Base-by-base conservation (phyloP, 2,329 filamentous ascomycete species). In the Diplodia sapinea region DNA sequence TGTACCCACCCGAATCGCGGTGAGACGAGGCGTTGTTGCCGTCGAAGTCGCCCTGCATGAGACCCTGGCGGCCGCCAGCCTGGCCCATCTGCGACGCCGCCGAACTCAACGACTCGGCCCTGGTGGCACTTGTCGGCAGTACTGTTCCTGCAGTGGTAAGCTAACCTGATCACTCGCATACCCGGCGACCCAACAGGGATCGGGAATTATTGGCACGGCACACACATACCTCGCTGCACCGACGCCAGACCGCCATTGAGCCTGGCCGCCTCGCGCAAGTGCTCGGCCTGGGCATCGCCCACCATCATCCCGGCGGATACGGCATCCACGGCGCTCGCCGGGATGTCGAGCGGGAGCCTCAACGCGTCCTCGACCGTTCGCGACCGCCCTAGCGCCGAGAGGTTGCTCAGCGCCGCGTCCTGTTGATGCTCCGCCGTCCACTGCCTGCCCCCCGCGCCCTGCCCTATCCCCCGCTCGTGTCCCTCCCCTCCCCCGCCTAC, bases 351-450 rank as follows among this genome's bases (percentile, higher is more conserved):
- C 13, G 59, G 59, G 29, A 63, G 17, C 26, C 59, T 50, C 43
- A 63, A 17, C 3, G 59, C 13, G 13, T 63, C 43, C 59, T 63
- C 59, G 12, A 63, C 59, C n/a, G 55, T 59, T 1, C 55, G 5
- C n/a, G 33, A 59, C 33, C 55, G n/a, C 7, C 33, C 38, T n/a
- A 6, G n/a, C n/a, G 38, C 33, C 8, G 43, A 17, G 17, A 54
- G 26, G 26, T 26, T 31, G 31, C 15, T n/a, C 15, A 31, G 4
- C 13, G 51, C 23, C 51, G 51, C 15, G 20, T 50, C 23, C 40
- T 29, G 43, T 26, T 38, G 33, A 9, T 23, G n/a, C 17, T 20
- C 26, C 26, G 4, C 33, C 20, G 23, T 8, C 7, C n/a, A 26
- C 31, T 26, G 26, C 31, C 31, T 7, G 31, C 31, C 31, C 31